A percentile compares a stretch with the other conserved stretches of the same genome.
Conservation (phyloP, 108 stramenopile genomes). For the Cyclotella distinguenda region DNA sequence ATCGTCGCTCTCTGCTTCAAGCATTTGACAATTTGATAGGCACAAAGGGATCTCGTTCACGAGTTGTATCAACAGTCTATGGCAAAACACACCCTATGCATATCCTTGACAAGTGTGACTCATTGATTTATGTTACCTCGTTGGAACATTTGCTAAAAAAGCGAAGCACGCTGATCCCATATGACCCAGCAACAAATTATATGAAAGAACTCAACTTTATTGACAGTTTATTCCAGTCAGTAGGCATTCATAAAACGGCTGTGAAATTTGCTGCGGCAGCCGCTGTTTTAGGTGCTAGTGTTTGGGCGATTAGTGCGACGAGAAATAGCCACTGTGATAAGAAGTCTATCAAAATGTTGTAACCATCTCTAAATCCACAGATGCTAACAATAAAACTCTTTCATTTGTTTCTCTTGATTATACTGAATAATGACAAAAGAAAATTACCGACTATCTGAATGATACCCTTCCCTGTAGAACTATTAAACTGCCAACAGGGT, state of each 20-base stretch:
- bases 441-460: no score
- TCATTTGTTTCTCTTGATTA: no score
- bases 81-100: constrained; percentile 77
- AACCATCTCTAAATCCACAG: not conserved
- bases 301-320: constrained; percentile 11
- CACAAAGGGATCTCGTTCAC: constrained; percentile 52
- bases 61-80: constrained; percentile 73
- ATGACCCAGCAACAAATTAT: constrained; percentile 28
- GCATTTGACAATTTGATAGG: constrained; percentile 63
- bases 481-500: no score
- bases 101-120: not conserved
- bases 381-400: not conserved
- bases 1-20: constrained; percentile 50
- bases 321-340: constrained; percentile 20
- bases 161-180: constrained; percentile 34
- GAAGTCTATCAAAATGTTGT: constrained; percentile 15
- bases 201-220: not conserved
- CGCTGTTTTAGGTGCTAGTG: constrained; percentile 25
- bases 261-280: constrained; percentile 31
- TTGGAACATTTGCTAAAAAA: constrained; percentile 23
- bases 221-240: constrained; percentile 8
- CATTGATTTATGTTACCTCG: constrained; percentile 3
- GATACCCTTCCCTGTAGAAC: no score
- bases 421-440: no score
- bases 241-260: constrained; percentile 21